Percentiles rank a stretch among this genome's conserved stretches.
phyloP scores from a whole-genome alignment of 768 basidiomycete species.

The Astraeus odoratus region DNA sequence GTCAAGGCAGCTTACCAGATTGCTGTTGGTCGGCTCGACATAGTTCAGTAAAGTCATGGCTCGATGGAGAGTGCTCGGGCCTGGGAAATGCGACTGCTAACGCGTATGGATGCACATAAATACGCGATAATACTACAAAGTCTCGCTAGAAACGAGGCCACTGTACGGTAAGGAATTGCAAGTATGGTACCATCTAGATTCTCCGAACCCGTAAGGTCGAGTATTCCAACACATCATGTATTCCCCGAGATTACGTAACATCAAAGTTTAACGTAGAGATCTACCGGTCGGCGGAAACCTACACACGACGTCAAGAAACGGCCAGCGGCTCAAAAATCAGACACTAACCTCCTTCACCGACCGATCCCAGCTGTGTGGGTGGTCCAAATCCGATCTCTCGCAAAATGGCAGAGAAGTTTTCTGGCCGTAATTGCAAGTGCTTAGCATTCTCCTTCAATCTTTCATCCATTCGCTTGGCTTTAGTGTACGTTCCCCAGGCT shows the following conservation, averaged over 20 bases:
- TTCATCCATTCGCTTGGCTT: conserved; percentile 65
- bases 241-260: no score
- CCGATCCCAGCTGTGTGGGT: conserved; percentile 40
- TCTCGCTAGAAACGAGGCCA: no score
- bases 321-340: background rate
- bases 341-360: conserved; percentile 59
- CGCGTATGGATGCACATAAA: no score
- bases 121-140: no score
- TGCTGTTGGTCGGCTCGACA: conserved; percentile 54
- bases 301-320: conserved; percentile 2
- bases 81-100: no score
- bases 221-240: no score
- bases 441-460: conserved; percentile 56
- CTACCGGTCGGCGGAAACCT: conserved; percentile 41
- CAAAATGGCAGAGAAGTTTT: conserved; percentile 52
- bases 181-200: no score
- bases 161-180: no score
- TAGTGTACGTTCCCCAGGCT: conserved; percentile 76
- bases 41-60: conserved; percentile 40
- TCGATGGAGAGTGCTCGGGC: no score
- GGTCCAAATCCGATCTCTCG: conserved; percentile 55
- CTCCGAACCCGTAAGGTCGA: no score
- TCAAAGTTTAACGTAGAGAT: conserved; percentile 2
- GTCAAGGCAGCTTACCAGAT: conserved; percentile 44
- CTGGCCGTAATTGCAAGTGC: conserved; percentile 50